Base-by-base conservation (phyloP, 2,329 filamentous ascomycete genomes). In the Pyrenochaeta sp. region DNA sequence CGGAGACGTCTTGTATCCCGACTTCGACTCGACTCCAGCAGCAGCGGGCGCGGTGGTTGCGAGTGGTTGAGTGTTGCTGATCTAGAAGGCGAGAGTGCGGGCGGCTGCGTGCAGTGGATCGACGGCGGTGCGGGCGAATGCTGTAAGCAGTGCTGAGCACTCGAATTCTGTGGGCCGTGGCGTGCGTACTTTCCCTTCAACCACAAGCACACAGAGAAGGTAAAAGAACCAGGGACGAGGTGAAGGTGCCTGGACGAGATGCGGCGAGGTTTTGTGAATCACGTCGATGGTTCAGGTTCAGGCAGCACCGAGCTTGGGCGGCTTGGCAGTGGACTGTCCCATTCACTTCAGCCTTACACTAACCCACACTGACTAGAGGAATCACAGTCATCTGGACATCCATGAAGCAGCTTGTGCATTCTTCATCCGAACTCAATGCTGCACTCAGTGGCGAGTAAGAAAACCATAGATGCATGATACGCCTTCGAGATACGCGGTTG, bases 221-320 rank as follows among this genome's bases (percentile, higher is more conserved):
- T 41, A 45, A 44, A 49, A 50, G 46, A 43, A 51, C 33, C 32
- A 11, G 41, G 40, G 54, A 5, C 7, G 2, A 58, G 45, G 63
- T 63, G 56, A 66, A 64, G 50, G 55, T 56, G 56, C 43, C 41
- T 40, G 43, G 36, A 41, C 37, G 51, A 58, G 47, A 55, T 51
- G 63, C 63, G 61, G 62, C 58, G 62, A 61, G 56, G 54, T 71
- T 66, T 67, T 67, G 63, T 69, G 65, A 66, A 53, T 63, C 60
- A 67, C 58, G 45, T 60, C 49, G 54, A 62, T 59, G 61, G 27
- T 54, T 37, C 44, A 47, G 42, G 58, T 68, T 71, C 67, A 72
- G 69, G 69, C 69, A 67, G 53, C 65, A 70, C 55, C 65, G 61
- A 63, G 55, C 58, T 61, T 49, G 45, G 37, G 54, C 56, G 50